Evolutionary conservation across 2,329 filamentous ascomycete species (phyloP), one percentile per base, ranked within the genome.

Genomic region (Xylariaceae sp.): DNA sequence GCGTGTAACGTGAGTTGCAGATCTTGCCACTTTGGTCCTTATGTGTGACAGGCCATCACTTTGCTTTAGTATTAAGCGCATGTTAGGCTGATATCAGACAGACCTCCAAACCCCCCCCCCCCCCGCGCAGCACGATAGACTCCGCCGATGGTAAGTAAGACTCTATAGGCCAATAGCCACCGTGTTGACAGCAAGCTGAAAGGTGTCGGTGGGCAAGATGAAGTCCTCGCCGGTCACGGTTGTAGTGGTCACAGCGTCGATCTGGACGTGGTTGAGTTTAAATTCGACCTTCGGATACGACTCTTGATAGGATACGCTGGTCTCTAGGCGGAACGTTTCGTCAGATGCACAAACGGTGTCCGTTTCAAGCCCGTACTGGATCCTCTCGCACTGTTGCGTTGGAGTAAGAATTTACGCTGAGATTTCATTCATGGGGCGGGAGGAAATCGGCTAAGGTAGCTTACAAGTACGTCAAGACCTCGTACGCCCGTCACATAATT

Each of bases 401-500:
- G 21, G 26, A 44, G 44, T 54, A 23, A 54, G 51, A 44, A 43
- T 35, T 40, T 8, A 44, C 16, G 27, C 10, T 11, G n/a, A 43
- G 16, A 26, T 50, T 44, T 32, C 21, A 35, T 44, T 44, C n/a
- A 36, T 39, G 10, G 27, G 16, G 30, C 21, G 20, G n/a, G n/a
- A 16, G 30, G 21, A 8, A 27, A 23, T 40, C 20, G 27, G 35
- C n/a, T 29, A 26, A 30, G 37, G 30, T 16, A 33, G 23, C 52
- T 50, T 50, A 55, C 52, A 30, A 55, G 47, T 15, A 55, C 52
- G 18, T 55, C 46, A 21, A 55, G 52, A 26, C 52, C 46, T 26
- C 52, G 52, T 16, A 55, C 52, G 16, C 52, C 52, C 16, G 46
- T 50, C 27, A 55, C 52, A 29, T 55, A 55, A 47, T 55, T 50